A percentile compares a stretch with the other conserved stretches of the same genome.
These are phyloP conservation scores for Ogataea allantospora DNA, from an alignment of 805 yeast genomes.

Conservation along the genomic window DNA sequence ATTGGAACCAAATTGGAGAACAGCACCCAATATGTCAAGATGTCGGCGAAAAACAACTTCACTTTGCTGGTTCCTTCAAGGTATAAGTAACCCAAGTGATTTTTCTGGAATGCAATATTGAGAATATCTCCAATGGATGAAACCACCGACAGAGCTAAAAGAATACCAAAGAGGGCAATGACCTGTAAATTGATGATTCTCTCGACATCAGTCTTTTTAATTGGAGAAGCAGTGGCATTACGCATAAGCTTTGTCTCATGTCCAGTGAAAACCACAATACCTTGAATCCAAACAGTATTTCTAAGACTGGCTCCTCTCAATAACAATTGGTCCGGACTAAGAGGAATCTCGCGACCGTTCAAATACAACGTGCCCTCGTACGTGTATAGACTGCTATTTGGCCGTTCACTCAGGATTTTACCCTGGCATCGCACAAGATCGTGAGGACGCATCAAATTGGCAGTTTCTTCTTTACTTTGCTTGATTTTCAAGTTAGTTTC, in stretches of 20 bases:
- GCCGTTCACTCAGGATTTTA: conserved; percentile 77
- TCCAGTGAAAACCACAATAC: conserved; percentile 92
- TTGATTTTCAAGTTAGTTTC: conserved; percentile 96
- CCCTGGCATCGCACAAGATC: conserved; percentile 56
- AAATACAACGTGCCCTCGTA: conserved; percentile 83
- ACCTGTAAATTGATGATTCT: conserved; percentile 91
- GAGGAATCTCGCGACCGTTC: conserved; percentile 59
- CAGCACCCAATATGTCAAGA: conserved; percentile 92
- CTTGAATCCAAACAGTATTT: conserved; percentile 94
- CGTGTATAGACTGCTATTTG: conserved; percentile 90
- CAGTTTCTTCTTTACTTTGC: conserved; percentile 80
- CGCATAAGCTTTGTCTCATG: conserved; percentile 98
- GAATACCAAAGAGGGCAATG: conserved; percentile 77
- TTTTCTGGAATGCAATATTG: conserved; percentile 53
- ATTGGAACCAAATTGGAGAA: conserved; percentile 98
- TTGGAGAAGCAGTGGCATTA: conserved; percentile 98
- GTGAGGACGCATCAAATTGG: conserved; percentile 63
- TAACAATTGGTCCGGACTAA: conserved; percentile 87
- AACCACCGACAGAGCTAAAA: conserved; percentile 70
- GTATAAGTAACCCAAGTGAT: conserved; percentile 60
- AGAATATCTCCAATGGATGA: conserved; percentile 89
- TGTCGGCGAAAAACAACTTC: conserved; percentile 76
- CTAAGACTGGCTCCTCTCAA: conserved; percentile 94
- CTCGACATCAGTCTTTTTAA: conserved; percentile 95
- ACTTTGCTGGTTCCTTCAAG: conserved; percentile 67